Evolutionary conservation across 2,329 filamentous ascomycete species (phyloP).

Genomic region (Camillea tinctor): DNA sequence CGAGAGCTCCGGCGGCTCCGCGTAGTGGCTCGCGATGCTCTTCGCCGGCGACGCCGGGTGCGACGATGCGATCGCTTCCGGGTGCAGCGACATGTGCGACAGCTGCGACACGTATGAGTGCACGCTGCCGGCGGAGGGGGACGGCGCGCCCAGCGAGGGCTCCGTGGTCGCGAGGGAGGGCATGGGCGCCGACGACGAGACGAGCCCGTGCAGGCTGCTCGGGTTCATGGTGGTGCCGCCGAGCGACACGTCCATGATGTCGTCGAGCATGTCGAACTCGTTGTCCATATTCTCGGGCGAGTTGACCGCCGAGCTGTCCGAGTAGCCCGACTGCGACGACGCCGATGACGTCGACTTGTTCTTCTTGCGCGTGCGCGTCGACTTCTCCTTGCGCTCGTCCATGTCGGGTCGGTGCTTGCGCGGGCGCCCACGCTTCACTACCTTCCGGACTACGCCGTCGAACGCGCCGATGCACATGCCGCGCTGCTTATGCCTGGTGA

Average conservation of each 20-base stretch:
- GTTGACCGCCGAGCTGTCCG: slow-evolving; percentile 54
- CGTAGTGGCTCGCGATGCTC: slow-evolving; percentile 51
- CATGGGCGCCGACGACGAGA: slow-evolving; percentile 42
- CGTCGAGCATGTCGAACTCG: slow-evolving; percentile 47
- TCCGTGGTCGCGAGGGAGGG: slow-evolving; percentile 29
- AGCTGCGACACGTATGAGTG: slow-evolving; percentile 47
- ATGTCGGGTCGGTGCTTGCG: slow-evolving; percentile 60
- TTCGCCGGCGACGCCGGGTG: slow-evolving; percentile 34
- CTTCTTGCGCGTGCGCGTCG: slow-evolving; percentile 54
- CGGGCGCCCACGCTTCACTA: slow-evolving; percentile 62
- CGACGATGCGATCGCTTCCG: slow-evolving; percentile 38
- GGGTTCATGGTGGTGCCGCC: slow-evolving; percentile 38
- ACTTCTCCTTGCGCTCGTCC: slow-evolving; percentile 56
- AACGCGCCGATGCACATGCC: slow-evolving; percentile 97
- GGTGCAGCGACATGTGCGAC: slow-evolving; percentile 31
- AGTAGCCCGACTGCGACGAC: slow-evolving; percentile 56
- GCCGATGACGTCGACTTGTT: slow-evolving; percentile 51
- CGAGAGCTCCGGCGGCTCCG: slow-evolving; percentile 60
- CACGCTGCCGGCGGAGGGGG: slow-evolving; percentile 47
- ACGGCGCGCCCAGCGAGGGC: slow-evolving; percentile 31
- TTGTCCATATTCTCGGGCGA: slow-evolving; percentile 45
- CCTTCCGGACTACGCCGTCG: slow-evolving; percentile 67
- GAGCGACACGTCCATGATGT: slow-evolving; percentile 47
- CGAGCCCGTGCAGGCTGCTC: slow-evolving; percentile 33
- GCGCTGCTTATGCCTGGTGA: slow-evolving; percentile 90